These are phyloP conservation scores for Termitomyces sp. DNA, from an alignment of 768 basidiomycete genomes.

Conservation along the genomic window DNA sequence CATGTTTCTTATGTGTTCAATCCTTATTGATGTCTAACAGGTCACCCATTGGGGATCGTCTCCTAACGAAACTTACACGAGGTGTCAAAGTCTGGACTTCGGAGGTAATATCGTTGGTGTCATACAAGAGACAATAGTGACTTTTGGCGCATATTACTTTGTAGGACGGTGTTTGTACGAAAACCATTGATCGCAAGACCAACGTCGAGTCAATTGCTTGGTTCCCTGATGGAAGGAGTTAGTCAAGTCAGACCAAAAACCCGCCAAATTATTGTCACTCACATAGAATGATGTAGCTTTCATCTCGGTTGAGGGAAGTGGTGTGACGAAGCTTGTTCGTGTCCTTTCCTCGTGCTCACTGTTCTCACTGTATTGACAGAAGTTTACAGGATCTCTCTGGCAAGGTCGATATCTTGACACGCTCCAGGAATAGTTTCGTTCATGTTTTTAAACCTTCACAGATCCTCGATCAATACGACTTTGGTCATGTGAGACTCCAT, in stretches of 20 bases:
- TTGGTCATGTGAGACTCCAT: slow-evolving; percentile 58
- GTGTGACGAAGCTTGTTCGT: slow-evolving; percentile 54
- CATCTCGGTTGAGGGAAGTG: slow-evolving; percentile 62
- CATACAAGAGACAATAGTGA: slow-evolving; percentile 1
- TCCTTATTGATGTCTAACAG: slow-evolving; percentile 20
- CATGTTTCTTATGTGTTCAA: background rate
- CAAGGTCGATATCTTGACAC: slow-evolving; percentile 29
- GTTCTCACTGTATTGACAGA: slow-evolving; percentile 4
- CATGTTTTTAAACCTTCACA: slow-evolving; percentile 12
- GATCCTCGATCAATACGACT: slow-evolving; percentile 52
- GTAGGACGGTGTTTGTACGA: slow-evolving; percentile 64
- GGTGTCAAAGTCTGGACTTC: slow-evolving; percentile 68
- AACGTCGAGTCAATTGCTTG: slow-evolving; percentile 61
- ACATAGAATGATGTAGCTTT: slow-evolving; percentile 41
- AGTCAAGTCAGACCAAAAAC: background rate
- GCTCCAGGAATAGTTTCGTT: background rate
- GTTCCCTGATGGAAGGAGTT: slow-evolving; percentile 61
- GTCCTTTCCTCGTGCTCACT: background rate
- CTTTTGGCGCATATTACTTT: background rate
- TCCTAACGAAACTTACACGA: slow-evolving; percentile 60
- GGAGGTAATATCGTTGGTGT: slow-evolving; percentile 36
- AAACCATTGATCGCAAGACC: slow-evolving; percentile 52
- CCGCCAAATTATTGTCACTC: background rate
- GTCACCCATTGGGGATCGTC: slow-evolving; percentile 57
- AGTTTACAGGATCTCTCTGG: slow-evolving; percentile 49